Conservation (phyloP, 257 asterid genomes). For the Salvia hispanica region DNA sequence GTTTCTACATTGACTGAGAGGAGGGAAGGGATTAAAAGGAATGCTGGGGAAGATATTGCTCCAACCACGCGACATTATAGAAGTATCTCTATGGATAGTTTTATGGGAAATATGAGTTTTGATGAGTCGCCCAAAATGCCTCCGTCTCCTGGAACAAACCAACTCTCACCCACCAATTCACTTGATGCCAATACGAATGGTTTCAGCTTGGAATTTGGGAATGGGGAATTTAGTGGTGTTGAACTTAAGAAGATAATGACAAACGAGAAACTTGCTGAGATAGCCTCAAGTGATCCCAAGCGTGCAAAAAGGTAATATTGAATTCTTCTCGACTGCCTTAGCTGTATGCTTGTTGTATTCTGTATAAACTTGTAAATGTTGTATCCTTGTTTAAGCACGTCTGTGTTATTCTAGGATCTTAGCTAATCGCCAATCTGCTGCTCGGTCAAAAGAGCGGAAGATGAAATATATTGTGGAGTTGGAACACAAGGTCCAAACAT, state of each 20-base stretch:
- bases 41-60: constrained; percentile 71
- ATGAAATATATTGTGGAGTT: constrained; percentile 63
- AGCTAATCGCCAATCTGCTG: constrained; percentile 79
- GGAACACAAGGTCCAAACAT: constrained; percentile 79
- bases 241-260: constrained; percentile 74
- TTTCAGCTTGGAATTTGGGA: constrained; percentile 68
- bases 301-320: constrained; percentile 61
- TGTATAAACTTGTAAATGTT: constrained; percentile 18
- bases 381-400: not conserved
- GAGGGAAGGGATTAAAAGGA: constrained; percentile 71
- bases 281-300: constrained; percentile 68
- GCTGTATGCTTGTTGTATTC: constrained; percentile 2
- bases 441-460: constrained; percentile 78
- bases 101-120: constrained; percentile 68
- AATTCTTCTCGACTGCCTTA: constrained; percentile 11
- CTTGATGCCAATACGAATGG: constrained; percentile 46
- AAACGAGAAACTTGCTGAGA: constrained; percentile 66
- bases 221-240: constrained; percentile 70
- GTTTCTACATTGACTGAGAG: constrained; percentile 41
- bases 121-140: constrained; percentile 76
- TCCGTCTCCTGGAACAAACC: constrained; percentile 65
- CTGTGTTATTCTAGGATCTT: constrained; percentile 49
- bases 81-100: constrained; percentile 93
- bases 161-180: constrained; percentile 59
- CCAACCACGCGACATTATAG: constrained; percentile 79